Percentiles rank a stretch among this genome's conserved stretches.
These are phyloP conservation scores for Penicillium psychrosexuale DNA, from an alignment of 2,329 filamentous ascomycete species.

Conservation along the genomic window DNA sequence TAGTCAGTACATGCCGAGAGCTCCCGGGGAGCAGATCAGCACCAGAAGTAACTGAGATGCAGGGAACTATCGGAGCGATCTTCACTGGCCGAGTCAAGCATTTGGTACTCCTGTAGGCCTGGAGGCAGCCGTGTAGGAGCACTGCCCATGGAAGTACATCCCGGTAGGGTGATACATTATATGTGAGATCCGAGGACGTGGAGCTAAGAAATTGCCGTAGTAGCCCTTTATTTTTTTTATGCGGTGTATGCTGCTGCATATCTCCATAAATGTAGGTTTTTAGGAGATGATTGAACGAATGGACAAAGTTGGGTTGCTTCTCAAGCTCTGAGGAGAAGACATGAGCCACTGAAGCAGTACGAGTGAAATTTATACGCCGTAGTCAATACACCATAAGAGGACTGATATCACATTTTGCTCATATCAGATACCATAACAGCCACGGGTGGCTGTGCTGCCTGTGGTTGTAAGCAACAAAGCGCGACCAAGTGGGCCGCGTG, in stretches of 20 bases:
- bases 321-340: not conserved
- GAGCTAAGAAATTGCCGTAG: not conserved
- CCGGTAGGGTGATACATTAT: not conserved
- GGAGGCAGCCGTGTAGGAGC: not conserved
- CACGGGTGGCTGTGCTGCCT: constrained; percentile 5
- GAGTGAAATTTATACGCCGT: not conserved
- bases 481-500: constrained; percentile 1
- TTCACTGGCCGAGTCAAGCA: constrained; percentile 11
- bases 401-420: not conserved
- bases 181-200: not conserved
- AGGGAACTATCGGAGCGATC: constrained; percentile 10
- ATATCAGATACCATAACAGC: constrained; percentile 7
- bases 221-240: not conserved
- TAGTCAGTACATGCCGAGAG: not conserved
- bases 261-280: not conserved
- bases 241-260: not conserved
- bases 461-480: not conserved
- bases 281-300: not conserved
- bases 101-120: not conserved
- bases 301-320: not conserved
- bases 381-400: not conserved
- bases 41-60: not conserved
- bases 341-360: not conserved
- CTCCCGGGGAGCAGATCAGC: not conserved
- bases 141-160: not conserved